Evolutionary conservation across 23 red algal genomes (phyloP), one percentile per base, ranked within the genome.

Genomic region (Porphyridium purpureum): DNA sequence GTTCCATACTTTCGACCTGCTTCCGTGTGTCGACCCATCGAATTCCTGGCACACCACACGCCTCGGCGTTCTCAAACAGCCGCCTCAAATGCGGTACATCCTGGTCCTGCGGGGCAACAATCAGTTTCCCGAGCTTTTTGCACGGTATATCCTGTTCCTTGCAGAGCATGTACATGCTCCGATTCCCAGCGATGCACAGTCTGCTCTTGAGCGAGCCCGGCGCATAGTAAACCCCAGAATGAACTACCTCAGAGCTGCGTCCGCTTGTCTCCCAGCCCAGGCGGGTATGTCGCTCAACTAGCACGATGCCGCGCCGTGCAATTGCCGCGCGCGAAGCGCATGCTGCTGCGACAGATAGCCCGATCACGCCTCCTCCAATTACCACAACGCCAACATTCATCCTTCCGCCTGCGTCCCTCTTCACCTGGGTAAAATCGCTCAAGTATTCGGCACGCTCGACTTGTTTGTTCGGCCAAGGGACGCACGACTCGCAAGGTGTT

Each of bases 201-300:
- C 47, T 32, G 41, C 68, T 69, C 52, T 94, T 94, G 11, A 83
- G 65, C 1, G 70, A 79, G 0, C 80, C 59, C 3, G 86, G 86
- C 35, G 47, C 29, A 54, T 94, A 94, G 64, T 71, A 81, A 28
- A 94, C 57, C 7, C 86, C 86, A 26, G 86, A 64, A 38, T 94
- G 86, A 25, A 94, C 70, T 1, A 94, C 86, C 19, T 74, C 86
- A 6, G 70, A 79, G 33, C 83, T 94, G 60, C 67, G 76, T 17
- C 11, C 11, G 11, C 11, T 11, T 44, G 38, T 44, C 38, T 44
- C 38, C 11, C 38, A 11, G 38, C 38, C 38, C 11, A 44, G 17
- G 11, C 11, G 17, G 11, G 11, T 17, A 44, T 44, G 38, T 17
- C 17, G 38, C 17, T 44, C 38, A 11, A 44, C 11, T 11, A 44